phyloP scores from a whole-genome alignment of 2,329 filamentous ascomycete species.

The Macrophomina tecta region DNA sequence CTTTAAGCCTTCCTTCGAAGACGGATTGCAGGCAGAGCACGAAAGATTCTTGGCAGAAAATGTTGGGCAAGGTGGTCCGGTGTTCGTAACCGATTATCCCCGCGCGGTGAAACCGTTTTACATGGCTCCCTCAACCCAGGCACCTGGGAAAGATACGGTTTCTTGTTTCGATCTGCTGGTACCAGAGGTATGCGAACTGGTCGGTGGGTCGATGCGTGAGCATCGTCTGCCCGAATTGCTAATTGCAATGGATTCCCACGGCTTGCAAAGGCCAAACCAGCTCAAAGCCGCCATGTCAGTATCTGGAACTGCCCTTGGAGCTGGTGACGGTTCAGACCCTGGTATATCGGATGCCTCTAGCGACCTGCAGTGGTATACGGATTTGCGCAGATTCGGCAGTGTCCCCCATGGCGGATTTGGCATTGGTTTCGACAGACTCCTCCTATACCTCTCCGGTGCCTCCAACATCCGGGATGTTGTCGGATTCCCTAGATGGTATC shows the following conservation, averaged over 20 bases:
- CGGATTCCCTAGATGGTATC: conserved; percentile 77
- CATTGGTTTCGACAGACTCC: conserved; percentile 83
- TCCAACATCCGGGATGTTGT: conserved; percentile 84
- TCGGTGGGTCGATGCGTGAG: conserved; percentile 88
- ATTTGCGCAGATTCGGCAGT: conserved; percentile 87
- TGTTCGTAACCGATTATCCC: conserved; percentile 96
- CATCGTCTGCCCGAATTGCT: conserved; percentile 72
- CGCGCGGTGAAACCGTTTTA: conserved; percentile 90
- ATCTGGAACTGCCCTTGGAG: background rate
- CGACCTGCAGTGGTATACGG: conserved; percentile 80
- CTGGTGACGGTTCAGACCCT: background rate
- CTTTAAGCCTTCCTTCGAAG: conserved; percentile 71
- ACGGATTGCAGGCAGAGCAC: conserved; percentile 86
- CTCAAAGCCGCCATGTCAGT: background rate
- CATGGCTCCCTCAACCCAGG: conserved; percentile 63
- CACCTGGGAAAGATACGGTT: conserved; percentile 60
- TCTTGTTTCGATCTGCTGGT: conserved; percentile 92
- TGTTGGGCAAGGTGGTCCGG: conserved; percentile 68
- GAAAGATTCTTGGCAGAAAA: conserved; percentile 82
- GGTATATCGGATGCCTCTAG: background rate
- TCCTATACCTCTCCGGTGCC: conserved; percentile 83
- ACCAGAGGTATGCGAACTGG: conserved; percentile 84
- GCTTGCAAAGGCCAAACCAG: conserved; percentile 55
- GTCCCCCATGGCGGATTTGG: conserved; percentile 92
- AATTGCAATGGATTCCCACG: conserved; percentile 72